Percentiles rank a stretch among this genome's conserved stretches.
These are phyloP conservation scores for Candida mattraensis DNA, from an alignment of 805 yeast species.

Conservation along the genomic window DNA sequence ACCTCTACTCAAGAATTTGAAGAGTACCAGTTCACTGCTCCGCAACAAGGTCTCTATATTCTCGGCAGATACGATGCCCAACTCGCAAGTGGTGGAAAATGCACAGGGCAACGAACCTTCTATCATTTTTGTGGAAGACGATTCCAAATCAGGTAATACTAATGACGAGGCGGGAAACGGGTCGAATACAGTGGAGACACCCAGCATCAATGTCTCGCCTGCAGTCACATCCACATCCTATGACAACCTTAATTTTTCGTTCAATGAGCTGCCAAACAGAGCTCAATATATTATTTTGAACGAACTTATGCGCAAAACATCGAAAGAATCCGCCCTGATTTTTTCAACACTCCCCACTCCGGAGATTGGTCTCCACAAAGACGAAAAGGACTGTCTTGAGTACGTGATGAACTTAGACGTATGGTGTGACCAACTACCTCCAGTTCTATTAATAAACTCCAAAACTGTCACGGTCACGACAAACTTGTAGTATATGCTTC, in stretches of 20 bases:
- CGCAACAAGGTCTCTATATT: slow-evolving; percentile 30
- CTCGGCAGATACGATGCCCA: slow-evolving; percentile 70
- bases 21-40: slow-evolving; percentile 22
- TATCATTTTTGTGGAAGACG: slow-evolving; percentile 56
- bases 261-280: slow-evolving; percentile 86
- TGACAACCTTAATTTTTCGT: slow-evolving; percentile 40
- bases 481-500: no score
- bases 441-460: slow-evolving; percentile 78
- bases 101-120: slow-evolving; percentile 70
- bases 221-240: slow-evolving; percentile 15
- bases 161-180: slow-evolving; percentile 1
- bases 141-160: slow-evolving; percentile 17
- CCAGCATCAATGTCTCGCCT: slow-evolving; percentile 4
- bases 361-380: slow-evolving; percentile 72
- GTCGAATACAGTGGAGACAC: not conserved
- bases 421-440: slow-evolving; percentile 84
- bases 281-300: slow-evolving; percentile 89
- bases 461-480: slow-evolving; percentile 97
- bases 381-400: slow-evolving; percentile 65
- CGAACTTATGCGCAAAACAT: slow-evolving; percentile 71
- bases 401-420: slow-evolving; percentile 74
- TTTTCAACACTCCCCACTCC: slow-evolving; percentile 94
- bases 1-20: slow-evolving; percentile 23
- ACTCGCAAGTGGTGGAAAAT: slow-evolving; percentile 63
- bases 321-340: slow-evolving; percentile 65